Conservation (phyloP, 78 protist species). For the Chrysochromulina tobinii region DNA sequence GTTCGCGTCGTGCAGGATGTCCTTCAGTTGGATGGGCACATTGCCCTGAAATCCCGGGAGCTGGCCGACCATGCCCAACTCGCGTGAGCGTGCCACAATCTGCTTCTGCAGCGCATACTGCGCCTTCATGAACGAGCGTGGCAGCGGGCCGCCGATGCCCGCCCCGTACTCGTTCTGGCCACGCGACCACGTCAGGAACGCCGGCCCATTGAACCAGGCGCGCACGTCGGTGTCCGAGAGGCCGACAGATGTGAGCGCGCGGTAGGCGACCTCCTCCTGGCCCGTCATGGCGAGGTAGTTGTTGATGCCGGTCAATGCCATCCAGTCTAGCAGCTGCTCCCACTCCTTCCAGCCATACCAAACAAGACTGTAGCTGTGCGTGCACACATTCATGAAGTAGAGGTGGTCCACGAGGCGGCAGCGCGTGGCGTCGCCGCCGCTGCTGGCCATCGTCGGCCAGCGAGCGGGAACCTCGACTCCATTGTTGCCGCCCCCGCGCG, state of each 20-base stretch:
- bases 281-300: not conserved
- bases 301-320: slow-evolving; percentile 1
- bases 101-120: not conserved
- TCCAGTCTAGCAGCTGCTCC: not conserved
- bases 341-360: not conserved
- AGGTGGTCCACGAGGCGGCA: not conserved
- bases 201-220: slow-evolving; percentile 4
- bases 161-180: not conserved
- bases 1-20: not conserved
- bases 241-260: not conserved
- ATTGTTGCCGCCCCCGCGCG: not conserved
- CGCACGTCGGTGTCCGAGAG: not conserved
- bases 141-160: not conserved
- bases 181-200: slow-evolving; percentile 5
- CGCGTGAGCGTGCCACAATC: not conserved
- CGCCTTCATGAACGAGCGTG: not conserved
- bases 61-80: not conserved
- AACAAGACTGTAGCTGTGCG: not conserved
- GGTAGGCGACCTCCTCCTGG: not conserved
- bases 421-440: not conserved
- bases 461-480: not conserved
- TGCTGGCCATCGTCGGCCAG: not conserved
- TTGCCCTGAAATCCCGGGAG: slow-evolving; percentile 5
- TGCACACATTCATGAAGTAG: not conserved
- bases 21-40: not conserved